Evolutionary conservation across 2,329 filamentous ascomycete species (phyloP).

Genomic region (Trichophyton rubrum): DNA sequence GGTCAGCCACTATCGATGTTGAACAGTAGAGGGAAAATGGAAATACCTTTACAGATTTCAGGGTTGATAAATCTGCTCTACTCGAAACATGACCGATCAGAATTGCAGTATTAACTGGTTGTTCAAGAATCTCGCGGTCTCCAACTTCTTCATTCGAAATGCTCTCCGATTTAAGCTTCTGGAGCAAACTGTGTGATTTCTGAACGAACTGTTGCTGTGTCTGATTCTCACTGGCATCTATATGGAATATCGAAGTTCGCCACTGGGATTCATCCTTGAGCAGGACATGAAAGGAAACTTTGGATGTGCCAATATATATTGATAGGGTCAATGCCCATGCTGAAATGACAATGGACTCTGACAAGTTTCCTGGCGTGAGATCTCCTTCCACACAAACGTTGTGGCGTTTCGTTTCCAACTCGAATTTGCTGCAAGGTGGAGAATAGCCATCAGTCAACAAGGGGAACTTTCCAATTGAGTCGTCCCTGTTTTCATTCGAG

Average conservation of each 20-base stretch:
- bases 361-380: conserved; percentile 8
- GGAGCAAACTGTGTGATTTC: not conserved
- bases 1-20: not conserved
- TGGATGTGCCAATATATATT: conserved; percentile 16
- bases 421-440: conserved; percentile 6
- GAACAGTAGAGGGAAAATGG: not conserved
- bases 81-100: not conserved
- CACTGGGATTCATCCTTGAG: not conserved
- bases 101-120: not conserved
- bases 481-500: conserved; percentile 11
- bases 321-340: conserved; percentile 29
- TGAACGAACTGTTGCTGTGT: conserved; percentile 5
- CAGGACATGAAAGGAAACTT: conserved; percentile 6
- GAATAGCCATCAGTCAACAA: conserved; percentile 5
- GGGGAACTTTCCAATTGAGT: conserved; percentile 8
- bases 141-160: too few species aligned
- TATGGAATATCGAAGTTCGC: conserved; percentile 4
- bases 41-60: not conserved
- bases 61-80: not conserved
- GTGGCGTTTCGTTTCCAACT: conserved; percentile 3
- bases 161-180: not conserved
- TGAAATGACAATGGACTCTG: conserved; percentile 25
- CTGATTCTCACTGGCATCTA: not conserved
- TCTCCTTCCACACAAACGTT: not conserved
- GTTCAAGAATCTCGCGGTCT: not conserved